Base-by-base conservation (phyloP, 108 stramenopile species). In the Cyclotella baltica region DNA sequence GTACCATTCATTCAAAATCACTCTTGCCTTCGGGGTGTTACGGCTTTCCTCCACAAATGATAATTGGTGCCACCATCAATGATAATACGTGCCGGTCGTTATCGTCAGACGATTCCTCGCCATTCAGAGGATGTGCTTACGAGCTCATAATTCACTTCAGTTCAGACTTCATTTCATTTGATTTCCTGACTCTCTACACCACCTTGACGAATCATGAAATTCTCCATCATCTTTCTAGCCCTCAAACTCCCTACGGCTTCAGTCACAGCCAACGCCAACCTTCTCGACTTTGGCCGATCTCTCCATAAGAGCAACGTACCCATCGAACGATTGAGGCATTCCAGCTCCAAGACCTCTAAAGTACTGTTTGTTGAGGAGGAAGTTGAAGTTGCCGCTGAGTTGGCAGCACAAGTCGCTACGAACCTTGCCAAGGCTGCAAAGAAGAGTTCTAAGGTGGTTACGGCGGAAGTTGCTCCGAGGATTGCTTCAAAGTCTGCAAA, bases 351-450 rank as follows among this genome's bases (percentile, higher is more conserved):
- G 23, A 9, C 48, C 30, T 51, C 67, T 5, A 67, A 67, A 29
- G 48, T 67, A n/a, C 18, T 67, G 11, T 67, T 67, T 51, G 67
- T 67, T 9, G 67, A 50, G 34, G 48, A 51, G 29, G 67, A 38
- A 22, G 15, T 64, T 25, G 38, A 64, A 30, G 63, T 25, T 25
- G 63, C 63, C 43, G 20, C 63, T 3, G 43, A 64, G 63, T 2
- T 64, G 1, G 43, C 63, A 1, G n/a, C 63, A 19, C 13, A 64
- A 46, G 40, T 64, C 15, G 31, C 63, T 64, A 2, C 25, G n/a
- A 23, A 30, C 4, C 40, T 47, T 43, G 43, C 63, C 27, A 43
- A 64, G 40, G 46, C 63, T 13, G 63, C 13, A 5, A 43, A 43
- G 63, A 64, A 1, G 25, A 40, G 43, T 3, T 23, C 25, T 27